Conservation (phyloP, 495 filamentous ascomycete species). For the Peziza echinospora region DNA sequence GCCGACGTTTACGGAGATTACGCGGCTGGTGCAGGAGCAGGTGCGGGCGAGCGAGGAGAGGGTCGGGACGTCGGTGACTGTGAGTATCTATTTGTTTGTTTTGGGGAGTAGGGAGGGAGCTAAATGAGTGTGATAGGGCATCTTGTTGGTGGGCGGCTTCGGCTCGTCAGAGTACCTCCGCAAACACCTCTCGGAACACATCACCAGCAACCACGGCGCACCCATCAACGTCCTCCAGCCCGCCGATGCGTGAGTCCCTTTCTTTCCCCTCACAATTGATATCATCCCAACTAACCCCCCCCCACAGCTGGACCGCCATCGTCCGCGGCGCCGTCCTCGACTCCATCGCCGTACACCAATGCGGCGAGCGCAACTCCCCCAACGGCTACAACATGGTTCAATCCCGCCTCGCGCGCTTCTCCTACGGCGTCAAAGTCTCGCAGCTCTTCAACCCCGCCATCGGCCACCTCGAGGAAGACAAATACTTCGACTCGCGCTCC, state of each 20-base stretch:
- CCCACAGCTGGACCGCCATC: not conserved
- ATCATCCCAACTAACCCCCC: no score
- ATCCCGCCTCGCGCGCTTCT: constrained; percentile 9
- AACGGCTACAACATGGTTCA: no score
- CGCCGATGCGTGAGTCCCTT: constrained; percentile 3
- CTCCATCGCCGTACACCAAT: no score
- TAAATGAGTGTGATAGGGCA: constrained; percentile 28
- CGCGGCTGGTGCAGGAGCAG: constrained; percentile 38
- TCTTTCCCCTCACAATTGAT: no score
- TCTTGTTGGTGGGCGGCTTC: constrained; percentile 49
- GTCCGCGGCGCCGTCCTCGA: not conserved
- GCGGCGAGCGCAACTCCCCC: no score
- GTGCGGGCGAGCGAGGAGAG: constrained; percentile 36
- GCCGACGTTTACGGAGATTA: constrained; percentile 40
- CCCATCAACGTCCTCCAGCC: constrained; percentile 5
- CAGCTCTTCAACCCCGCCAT: no score
- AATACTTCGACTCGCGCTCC: no score
- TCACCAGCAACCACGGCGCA: not conserved
- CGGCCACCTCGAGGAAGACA: no score
- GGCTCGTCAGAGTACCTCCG: constrained; percentile 46
- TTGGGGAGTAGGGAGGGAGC: no score
- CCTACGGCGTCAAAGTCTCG: not conserved
- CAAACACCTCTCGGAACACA: constrained; percentile 29
- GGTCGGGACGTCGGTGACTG: constrained; percentile 35
- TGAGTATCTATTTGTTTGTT: no score